Conservation (phyloP, 2,329 filamentous ascomycete species). For the Fusarium albidum region DNA sequence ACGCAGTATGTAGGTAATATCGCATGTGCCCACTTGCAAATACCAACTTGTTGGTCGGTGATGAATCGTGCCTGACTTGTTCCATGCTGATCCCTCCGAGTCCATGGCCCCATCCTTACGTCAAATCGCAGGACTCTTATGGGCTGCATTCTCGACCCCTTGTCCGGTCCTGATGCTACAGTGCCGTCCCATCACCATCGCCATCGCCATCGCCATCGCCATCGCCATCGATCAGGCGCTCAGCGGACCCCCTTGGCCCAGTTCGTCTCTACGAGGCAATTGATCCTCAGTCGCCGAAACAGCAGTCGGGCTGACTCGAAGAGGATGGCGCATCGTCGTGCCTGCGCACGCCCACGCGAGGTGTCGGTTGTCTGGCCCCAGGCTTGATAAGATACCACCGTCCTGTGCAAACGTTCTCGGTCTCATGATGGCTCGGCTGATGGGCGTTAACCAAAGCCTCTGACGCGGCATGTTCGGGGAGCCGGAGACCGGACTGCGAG, state of each 20-base stretch:
- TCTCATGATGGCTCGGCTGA: constrained; percentile 17
- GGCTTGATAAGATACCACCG: no score
- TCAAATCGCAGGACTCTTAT: neutral
- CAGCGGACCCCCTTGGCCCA: constrained; percentile 7
- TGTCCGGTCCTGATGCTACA: constrained; percentile 1
- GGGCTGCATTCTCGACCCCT: constrained; percentile 1
- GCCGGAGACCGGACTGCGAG: constrained; percentile 3
- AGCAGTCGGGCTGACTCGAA: constrained; percentile 3
- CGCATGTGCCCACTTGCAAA: neutral
- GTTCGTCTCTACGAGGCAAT: constrained; percentile 16
- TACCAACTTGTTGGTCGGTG: neutral
- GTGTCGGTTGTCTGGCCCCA: neutral
- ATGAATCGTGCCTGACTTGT: neutral
- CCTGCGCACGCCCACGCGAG: neutral
- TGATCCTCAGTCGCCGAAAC: constrained; percentile 19
- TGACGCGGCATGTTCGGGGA: constrained; percentile 7
- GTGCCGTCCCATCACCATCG: no score
- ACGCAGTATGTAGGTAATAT: no score
- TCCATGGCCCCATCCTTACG: constrained; percentile 23
- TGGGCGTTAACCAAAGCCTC: neutral
- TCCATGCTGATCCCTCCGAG: neutral
- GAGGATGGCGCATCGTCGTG: neutral
- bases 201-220: no score
- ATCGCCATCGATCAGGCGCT: neutral
- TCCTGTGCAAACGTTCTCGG: neutral